A percentile compares a stretch with the other conserved stretches of the same genome.
These are phyloP conservation scores for Neohortaea acidophila DNA, from an alignment of 495 filamentous ascomycete genomes.

Conservation along the genomic window DNA sequence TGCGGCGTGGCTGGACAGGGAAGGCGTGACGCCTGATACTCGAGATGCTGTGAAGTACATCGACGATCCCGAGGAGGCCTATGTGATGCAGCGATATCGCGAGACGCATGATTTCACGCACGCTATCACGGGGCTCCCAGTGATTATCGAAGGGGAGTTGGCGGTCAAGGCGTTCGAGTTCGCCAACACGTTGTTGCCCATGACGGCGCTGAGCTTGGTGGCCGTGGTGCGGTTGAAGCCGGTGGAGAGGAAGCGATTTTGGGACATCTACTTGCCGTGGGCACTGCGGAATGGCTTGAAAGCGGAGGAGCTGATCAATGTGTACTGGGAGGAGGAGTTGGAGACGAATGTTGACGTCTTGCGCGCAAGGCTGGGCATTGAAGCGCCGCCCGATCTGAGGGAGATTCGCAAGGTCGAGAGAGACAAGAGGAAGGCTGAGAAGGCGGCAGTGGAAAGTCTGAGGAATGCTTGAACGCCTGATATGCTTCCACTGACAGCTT, in stretches of 20 bases:
- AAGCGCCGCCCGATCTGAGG: conserved; percentile 79
- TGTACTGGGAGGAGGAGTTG: conserved; percentile 95
- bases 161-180: conserved; percentile 95
- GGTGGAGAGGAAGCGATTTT: conserved; percentile 58
- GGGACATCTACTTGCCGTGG: conserved; percentile 71
- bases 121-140: conserved; percentile 77
- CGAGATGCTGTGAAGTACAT: conserved; percentile 70
- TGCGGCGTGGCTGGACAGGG: conserved; percentile 72
- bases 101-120: conserved; percentile 99
- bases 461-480: no score
- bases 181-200: conserved; percentile 79
- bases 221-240: conserved; percentile 57
- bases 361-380: conserved; percentile 58
- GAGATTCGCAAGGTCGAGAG: conserved; percentile 56
- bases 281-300: conserved; percentile 66
- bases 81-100: conserved; percentile 96
- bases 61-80: conserved; percentile 86
- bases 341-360: conserved; percentile 70
- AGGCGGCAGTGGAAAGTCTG: conserved; percentile 30
- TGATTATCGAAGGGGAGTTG: conserved; percentile 86
- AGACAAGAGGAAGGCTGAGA: conserved; percentile 50
- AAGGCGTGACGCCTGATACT: conserved; percentile 86
- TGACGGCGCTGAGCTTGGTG: conserved; percentile 76
- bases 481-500: no score
- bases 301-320: conserved; percentile 76